These are phyloP conservation scores for Mortierella sp. DNA, from an alignment of 371 early-diverging fungal genomes.

Conservation along the genomic window DNA sequence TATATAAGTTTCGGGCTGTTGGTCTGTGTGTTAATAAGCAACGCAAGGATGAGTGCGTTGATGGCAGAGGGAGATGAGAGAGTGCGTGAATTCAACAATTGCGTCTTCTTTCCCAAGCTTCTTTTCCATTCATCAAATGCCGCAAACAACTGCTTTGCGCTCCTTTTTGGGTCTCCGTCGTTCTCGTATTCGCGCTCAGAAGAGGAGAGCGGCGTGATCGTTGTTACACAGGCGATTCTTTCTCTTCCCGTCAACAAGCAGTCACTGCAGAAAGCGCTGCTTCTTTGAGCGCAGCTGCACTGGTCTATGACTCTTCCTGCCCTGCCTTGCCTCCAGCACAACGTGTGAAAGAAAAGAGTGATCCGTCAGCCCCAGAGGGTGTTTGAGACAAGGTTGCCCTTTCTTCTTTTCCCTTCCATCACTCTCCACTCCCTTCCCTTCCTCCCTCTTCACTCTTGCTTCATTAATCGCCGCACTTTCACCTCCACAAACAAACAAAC, in stretches of 20 bases:
- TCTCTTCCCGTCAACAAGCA: too few species aligned
- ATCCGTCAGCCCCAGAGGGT: background rate
- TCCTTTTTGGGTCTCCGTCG: too few species aligned
- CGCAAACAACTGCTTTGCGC: background rate
- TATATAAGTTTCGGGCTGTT: background rate
- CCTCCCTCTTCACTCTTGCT: background rate
- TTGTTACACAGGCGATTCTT: too few species aligned
- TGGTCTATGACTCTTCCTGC: too few species aligned
- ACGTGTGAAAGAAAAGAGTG: background rate
- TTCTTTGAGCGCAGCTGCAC: too few species aligned
- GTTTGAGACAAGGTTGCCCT: background rate
- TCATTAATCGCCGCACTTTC: background rate
- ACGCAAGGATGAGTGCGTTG: background rate
- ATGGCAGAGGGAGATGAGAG: background rate
- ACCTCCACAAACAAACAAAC: background rate
- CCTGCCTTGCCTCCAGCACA: background rate
- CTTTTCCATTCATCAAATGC: background rate
- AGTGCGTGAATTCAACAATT: slow-evolving; percentile 2
- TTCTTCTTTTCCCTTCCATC: slow-evolving; percentile 16
- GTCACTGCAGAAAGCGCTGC: too few species aligned
- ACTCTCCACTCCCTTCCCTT: background rate
- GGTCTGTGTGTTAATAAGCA: slow-evolving; percentile 9
- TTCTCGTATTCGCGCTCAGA: too few species aligned
- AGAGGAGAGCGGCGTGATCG: too few species aligned
- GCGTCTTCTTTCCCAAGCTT: background rate